Conservation (phyloP, 768 basidiomycete species). For the Hortiboletus campestris region DNA sequence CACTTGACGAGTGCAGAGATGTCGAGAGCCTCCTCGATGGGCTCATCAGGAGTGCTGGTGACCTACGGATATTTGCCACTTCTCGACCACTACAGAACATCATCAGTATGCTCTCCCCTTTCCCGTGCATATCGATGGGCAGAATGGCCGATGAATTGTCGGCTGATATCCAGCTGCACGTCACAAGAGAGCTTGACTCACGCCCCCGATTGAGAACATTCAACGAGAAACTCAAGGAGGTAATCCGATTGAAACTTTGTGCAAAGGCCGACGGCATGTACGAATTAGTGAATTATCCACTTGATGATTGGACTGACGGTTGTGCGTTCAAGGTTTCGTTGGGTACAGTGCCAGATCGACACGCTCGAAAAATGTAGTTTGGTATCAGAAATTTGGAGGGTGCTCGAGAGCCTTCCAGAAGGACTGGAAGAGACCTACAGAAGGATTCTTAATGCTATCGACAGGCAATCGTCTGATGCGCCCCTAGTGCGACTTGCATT, state of each 20-base stretch:
- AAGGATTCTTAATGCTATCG: conserved; percentile 9
- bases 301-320: neutral
- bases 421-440: conserved; percentile 18
- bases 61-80: conserved; percentile 5
- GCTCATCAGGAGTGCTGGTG: neutral
- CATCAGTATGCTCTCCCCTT: neutral
- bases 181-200: conserved; percentile 7
- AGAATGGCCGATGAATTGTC: neutral
- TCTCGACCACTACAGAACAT: conserved; percentile 6
- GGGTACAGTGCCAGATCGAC: neutral
- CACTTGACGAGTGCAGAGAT: conserved; percentile 18
- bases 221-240: neutral
- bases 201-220: conserved; percentile 1
- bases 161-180: conserved; percentile 4
- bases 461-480: neutral
- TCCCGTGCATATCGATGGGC: conserved; percentile 8
- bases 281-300: neutral
- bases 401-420: conserved; percentile 3
- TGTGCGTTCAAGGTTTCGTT: neutral
- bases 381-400: neutral
- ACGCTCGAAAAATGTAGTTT: neutral
- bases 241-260: conserved; percentile 2
- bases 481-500: neutral
- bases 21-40: conserved; percentile 4
- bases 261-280: conserved; percentile 18